Evolutionary conservation across 2,329 filamentous ascomycete species (phyloP).

Genomic region (Fusarium metavorans): DNA sequence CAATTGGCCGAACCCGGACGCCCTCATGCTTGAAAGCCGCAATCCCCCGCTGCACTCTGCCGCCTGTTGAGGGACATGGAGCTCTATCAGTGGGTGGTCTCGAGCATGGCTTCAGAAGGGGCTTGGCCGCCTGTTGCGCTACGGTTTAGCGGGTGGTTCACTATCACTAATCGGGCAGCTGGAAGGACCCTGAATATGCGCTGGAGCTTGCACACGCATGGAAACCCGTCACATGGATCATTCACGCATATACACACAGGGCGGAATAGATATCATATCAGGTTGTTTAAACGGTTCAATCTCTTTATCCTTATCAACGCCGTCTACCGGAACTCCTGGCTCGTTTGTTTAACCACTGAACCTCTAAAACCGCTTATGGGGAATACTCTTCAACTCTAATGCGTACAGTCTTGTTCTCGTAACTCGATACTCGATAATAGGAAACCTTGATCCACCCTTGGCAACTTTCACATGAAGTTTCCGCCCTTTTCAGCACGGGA

Average conservation of each 20-base stretch:
- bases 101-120: slow-evolving; percentile 1
- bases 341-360: neutral
- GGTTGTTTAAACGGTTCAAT: neutral
- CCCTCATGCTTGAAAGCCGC: slow-evolving; percentile 22
- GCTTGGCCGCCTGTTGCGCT: slow-evolving; percentile 1
- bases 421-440: neutral
- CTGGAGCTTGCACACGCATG: neutral
- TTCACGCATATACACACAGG: neutral
- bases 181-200: slow-evolving; percentile 5
- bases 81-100: neutral
- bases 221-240: neutral
- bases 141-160: slow-evolving; percentile 11
- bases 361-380: neutral
- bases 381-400: slow-evolving; percentile 17
- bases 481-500: slow-evolving; percentile 36
- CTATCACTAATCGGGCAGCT: slow-evolving; percentile 19
- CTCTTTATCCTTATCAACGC: slow-evolving; percentile 5
- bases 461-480: slow-evolving; percentile 29
- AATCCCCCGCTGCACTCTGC: slow-evolving; percentile 5
- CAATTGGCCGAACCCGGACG: slow-evolving; percentile 35
- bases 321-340: neutral
- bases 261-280: neutral
- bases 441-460: slow-evolving; percentile 5
- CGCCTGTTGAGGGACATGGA: slow-evolving; percentile 6
- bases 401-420: slow-evolving; percentile 22